These are phyloP conservation scores for Claviceps quebecensis DNA, from an alignment of 2,329 filamentous ascomycete species.

Conservation along the genomic window DNA sequence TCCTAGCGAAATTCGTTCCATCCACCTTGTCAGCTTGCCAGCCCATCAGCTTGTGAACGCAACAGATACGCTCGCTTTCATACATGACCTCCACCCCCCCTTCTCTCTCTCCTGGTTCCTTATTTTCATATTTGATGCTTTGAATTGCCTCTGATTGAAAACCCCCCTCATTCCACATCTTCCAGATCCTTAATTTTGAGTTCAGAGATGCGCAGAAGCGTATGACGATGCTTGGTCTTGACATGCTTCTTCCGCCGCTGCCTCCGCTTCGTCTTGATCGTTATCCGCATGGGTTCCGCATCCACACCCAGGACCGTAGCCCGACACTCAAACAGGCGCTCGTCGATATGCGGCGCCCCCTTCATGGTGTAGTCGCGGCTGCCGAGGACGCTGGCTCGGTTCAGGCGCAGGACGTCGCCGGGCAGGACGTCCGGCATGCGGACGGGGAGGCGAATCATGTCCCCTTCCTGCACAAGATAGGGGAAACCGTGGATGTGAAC, in stretches of 20 bases:
- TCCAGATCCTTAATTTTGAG: conserved; percentile 45
- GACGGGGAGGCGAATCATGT: conserved; percentile 65
- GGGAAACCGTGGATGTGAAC: conserved; percentile 66
- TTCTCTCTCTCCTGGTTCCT: too few relatives aligned
- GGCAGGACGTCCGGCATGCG: conserved; percentile 61
- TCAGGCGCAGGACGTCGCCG: conserved; percentile 77
- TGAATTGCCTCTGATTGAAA: too few relatives aligned
- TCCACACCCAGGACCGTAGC: conserved; percentile 77
- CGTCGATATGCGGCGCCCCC: conserved; percentile 68
- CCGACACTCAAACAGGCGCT: conserved; percentile 70
- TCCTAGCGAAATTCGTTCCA: background rate
- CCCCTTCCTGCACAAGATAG: conserved; percentile 66
- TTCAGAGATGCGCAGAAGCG: conserved; percentile 72
- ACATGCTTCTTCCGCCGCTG: conserved; percentile 61
- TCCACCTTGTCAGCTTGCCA: background rate
- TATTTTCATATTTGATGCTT: too few relatives aligned
- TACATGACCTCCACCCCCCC: too few relatives aligned
- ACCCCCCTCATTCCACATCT: conserved; percentile 18
- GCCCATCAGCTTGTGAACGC: background rate
- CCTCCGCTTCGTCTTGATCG: conserved; percentile 70
- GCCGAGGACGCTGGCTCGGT: conserved; percentile 70
- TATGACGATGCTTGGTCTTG: conserved; percentile 83
- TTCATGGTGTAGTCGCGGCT: conserved; percentile 84
- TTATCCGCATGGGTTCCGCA: conserved; percentile 60
- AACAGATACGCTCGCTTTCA: background rate